Percentiles rank a stretch among this genome's conserved stretches.
These are phyloP conservation scores for Lophium mytilinum DNA, from an alignment of 495 filamentous ascomycete genomes.

Conservation along the genomic window DNA sequence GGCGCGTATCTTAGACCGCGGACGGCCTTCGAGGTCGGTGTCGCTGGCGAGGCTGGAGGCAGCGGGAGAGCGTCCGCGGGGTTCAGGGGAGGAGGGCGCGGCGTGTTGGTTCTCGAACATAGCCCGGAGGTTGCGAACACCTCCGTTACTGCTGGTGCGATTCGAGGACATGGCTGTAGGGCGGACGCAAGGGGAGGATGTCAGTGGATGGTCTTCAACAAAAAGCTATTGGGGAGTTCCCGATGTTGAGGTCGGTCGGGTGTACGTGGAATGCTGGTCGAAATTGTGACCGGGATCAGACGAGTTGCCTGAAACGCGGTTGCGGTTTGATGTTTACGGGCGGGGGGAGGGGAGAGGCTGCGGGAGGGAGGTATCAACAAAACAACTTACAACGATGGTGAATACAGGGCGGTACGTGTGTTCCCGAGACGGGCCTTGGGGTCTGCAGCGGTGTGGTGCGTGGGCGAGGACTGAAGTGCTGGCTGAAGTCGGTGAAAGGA, in stretches of 20 bases:
- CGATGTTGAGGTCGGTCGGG: slow-evolving; percentile 4
- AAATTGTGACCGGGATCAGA: slow-evolving; percentile 24
- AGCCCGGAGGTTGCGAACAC: slow-evolving; percentile 68
- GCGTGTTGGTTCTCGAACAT: slow-evolving; percentile 72
- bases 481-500: background rate
- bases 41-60: slow-evolving; percentile 35
- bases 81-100: slow-evolving; percentile 49
- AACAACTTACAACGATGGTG: no score
- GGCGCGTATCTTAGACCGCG: slow-evolving; percentile 69
- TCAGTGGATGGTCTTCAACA: slow-evolving; percentile 16
- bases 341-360: background rate
- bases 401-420: no score
- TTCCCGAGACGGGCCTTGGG: no score
- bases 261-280: slow-evolving; percentile 18
- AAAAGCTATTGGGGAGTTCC: no score
- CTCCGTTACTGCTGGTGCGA: slow-evolving; percentile 36
- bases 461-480: background rate
- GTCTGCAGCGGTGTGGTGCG: no score
- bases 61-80: slow-evolving; percentile 66
- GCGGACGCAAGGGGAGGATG: background rate
- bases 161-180: slow-evolving; percentile 43
- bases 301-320: slow-evolving; percentile 24
- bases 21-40: slow-evolving; percentile 40
- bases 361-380: background rate
- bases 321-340: slow-evolving; percentile 20